These are phyloP conservation scores for Penicillium sp. DNA, from an alignment of 2,329 filamentous ascomycete species.

Conservation along the genomic window DNA sequence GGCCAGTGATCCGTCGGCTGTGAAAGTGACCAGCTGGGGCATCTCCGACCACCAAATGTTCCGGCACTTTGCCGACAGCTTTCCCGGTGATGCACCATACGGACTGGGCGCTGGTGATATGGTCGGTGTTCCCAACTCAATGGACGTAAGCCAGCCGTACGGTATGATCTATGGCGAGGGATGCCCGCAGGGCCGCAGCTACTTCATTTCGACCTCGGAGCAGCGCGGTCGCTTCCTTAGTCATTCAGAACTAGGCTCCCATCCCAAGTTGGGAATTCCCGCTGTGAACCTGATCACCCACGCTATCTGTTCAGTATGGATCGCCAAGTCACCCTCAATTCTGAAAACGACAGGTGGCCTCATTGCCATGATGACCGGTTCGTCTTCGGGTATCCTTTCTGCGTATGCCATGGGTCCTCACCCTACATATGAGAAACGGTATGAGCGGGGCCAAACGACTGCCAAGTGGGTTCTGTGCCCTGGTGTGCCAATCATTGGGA, in stretches of 20 bases:
- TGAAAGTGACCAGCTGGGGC: slow-evolving; percentile 82
- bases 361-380: slow-evolving; percentile 80
- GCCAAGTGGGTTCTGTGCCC: slow-evolving; percentile 89
- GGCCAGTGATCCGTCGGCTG: slow-evolving; percentile 72
- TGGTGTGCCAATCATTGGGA: slow-evolving; percentile 84
- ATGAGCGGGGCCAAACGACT: slow-evolving; percentile 74
- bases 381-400: slow-evolving; percentile 78
- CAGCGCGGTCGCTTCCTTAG: slow-evolving; percentile 74
- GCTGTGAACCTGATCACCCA: slow-evolving; percentile 70
- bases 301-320: slow-evolving; percentile 79
- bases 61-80: slow-evolving; percentile 75
- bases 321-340: slow-evolving; percentile 77
- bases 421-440: slow-evolving; percentile 61
- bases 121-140: slow-evolving; percentile 77
- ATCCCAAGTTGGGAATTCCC: slow-evolving; percentile 73
- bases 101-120: slow-evolving; percentile 75
- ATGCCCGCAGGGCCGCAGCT: slow-evolving; percentile 76
- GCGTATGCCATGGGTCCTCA: slow-evolving; percentile 73
- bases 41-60: slow-evolving; percentile 73
- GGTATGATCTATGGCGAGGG: slow-evolving; percentile 85
- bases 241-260: slow-evolving; percentile 60
- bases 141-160: slow-evolving; percentile 86
- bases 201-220: slow-evolving; percentile 74
- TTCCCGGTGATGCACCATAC: slow-evolving; percentile 71
- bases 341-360: slow-evolving; percentile 73